Evolutionary conservation across 2,329 filamentous ascomycete species (phyloP), one percentile per base, ranked within the genome.

Genomic region (Paraphaeosphaeria sporulosa): DNA sequence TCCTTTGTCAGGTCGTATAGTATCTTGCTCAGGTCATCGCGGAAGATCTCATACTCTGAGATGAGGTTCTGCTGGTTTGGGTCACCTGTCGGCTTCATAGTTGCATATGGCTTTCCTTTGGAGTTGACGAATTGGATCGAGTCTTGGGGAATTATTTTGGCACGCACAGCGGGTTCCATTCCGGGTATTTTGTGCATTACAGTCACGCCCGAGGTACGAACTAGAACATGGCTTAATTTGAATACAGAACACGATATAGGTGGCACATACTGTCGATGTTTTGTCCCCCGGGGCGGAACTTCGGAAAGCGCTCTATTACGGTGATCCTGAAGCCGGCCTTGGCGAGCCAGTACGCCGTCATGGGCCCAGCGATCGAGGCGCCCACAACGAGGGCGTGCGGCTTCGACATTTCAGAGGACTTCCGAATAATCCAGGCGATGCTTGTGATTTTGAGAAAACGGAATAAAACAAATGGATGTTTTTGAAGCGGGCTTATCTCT

Each of bases 291-390:
- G 69, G 68, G 19, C 78, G 73, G n/a, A 78, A 68, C 7, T 61
- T 44, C 1, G 77, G 60, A 6, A 74, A 76, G 40, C 79, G 76
- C 58, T 82, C 81, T 34, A 82, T 66, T 46, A 83, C 65, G 19
- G 79, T 81, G 62, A 81, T 73, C 50, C 63, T 62, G 8, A 69
- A 67, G 69, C 65, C 67, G n/a, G 67, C 62, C 32, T 59, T 61
- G n/a, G 64, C 54, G 17, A 78, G 67, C 60, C 65, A 76, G 61
- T 64, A 71, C 9, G 76, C 73, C 25, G 76, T 65, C 21, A 66
- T 65, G 17, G 72, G 71, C 21, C 76, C 76, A 17, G 75, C 76
- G 46, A 79, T 73, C 21, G 72, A 73, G 34, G 65, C 69, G 21
- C 76, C 76, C 5, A 68, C 64, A 32, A 79, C 68, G 59, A 78